phyloP scores from a whole-genome alignment of 2,329 filamentous ascomycete genomes.

The Sporothrix sp. region DNA sequence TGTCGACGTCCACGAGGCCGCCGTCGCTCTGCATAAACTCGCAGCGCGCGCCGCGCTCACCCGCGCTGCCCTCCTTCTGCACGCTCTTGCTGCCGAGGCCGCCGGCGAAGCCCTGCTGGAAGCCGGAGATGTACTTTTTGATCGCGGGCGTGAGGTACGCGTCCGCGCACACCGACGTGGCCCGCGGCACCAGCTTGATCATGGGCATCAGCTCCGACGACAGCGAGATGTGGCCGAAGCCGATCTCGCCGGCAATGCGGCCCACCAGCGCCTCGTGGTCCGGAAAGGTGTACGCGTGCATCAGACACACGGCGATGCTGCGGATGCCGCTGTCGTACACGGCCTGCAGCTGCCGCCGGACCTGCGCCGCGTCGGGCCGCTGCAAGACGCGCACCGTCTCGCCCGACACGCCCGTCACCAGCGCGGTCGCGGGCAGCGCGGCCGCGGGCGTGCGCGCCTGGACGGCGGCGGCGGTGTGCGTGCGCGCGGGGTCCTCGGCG shows the following conservation, averaged over 20 bases:
- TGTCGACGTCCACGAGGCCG: slow-evolving; percentile 61
- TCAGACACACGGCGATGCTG: slow-evolving; percentile 80
- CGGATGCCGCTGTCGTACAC: slow-evolving; percentile 62
- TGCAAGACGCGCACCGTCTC: slow-evolving; percentile 64
- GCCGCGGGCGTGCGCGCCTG: slow-evolving; percentile 37
- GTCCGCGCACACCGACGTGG: slow-evolving; percentile 69
- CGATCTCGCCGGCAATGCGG: slow-evolving; percentile 65
- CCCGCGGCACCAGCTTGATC: slow-evolving; percentile 71
- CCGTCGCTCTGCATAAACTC: slow-evolving; percentile 95
- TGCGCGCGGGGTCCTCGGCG: slow-evolving; percentile 69
- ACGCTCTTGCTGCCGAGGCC: slow-evolving; percentile 69
- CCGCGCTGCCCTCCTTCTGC: slow-evolving; percentile 45
- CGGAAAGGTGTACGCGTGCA: slow-evolving; percentile 88
- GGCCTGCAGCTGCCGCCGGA: slow-evolving; percentile 51
- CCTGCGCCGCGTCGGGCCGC: slow-evolving; percentile 46
- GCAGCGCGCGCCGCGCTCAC: slow-evolving; percentile 57
- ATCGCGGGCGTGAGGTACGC: slow-evolving; percentile 74
- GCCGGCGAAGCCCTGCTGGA: slow-evolving; percentile 70
- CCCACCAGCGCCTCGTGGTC: slow-evolving; percentile 75
- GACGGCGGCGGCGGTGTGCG: slow-evolving; percentile 43
- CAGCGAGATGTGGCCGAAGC: slow-evolving; percentile 72
- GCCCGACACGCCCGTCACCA: slow-evolving; percentile 63
- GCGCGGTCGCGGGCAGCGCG: slow-evolving; percentile 35
- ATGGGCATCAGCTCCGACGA: slow-evolving; percentile 81
- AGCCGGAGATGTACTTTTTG: slow-evolving; percentile 63